Base-by-base conservation (phyloP, 306 rosid species). In the Prunus mira region DNA sequence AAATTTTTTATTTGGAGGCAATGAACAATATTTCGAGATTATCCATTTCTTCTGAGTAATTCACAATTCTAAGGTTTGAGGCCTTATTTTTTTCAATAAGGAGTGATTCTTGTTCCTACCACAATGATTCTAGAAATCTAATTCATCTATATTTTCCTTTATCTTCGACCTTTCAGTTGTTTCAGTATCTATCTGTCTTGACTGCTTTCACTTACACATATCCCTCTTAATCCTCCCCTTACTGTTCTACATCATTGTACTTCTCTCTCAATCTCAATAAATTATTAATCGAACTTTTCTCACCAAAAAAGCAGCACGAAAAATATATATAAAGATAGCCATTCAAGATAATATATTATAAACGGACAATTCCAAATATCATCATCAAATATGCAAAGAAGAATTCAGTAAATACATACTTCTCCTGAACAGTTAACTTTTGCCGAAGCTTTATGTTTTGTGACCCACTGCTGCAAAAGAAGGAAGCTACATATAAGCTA, bases 371-470 rank as follows among this genome's bases (percentile, higher is more conserved):
- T 17, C 50, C 20, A 30, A n/a, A 54, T 20, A 51, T 50, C 25
- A 54, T 38, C 49, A 52, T 18, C 32, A 34, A 5, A 20, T 1
- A 46, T 3, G 11, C 52, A 43, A 20, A 50, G 5, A 12, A 60
- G 0, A 41, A 80, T 1, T 73, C 55, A 41, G 72, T 46, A 79
- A 75, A 65, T 73, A 81, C 96, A 74, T 84, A 92, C 98, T 86
- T 90, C 71, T 92, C 95, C 75, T 82, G 81, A 19, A 73, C 51
- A 51, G 91, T 84, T 75, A 89, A 80, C 27, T 88, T 91, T 32
- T 91, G 82, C 43, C 87, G 89, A 49, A 51, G 93, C 86, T 88
- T 90, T 77, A 78, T 79, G 85, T 81, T 89, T 24, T 74, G 62
- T 61, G 78, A 70, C 60, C 83, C 88, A 60, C 78, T 80, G 90